Evolutionary conservation across 140 eudicot species (phyloP).

Genomic region (Anethum foeniculum): DNA sequence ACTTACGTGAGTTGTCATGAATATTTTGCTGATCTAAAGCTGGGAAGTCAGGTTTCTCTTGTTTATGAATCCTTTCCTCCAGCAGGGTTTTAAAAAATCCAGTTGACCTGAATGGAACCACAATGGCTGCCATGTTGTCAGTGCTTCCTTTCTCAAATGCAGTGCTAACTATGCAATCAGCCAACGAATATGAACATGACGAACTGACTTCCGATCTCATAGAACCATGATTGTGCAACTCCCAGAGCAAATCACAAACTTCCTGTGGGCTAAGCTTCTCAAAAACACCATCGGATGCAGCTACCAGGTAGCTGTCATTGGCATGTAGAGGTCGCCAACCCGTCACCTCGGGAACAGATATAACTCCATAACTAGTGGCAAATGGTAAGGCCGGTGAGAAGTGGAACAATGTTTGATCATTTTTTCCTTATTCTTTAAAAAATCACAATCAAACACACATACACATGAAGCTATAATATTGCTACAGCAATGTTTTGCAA

Average conservation of each 20-base stretch:
- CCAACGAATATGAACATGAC: constrained; percentile 62
- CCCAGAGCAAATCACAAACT: constrained; percentile 81
- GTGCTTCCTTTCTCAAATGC: constrained; percentile 72
- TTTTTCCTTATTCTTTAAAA: neutral
- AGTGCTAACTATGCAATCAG: constrained; percentile 77
- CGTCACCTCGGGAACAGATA: constrained; percentile 77
- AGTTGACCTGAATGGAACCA: constrained; percentile 51
- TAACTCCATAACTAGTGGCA: constrained; percentile 73
- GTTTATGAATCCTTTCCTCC: constrained; percentile 15
- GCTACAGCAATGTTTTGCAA: neutral
- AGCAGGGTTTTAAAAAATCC: constrained; percentile 18
- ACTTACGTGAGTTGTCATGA: constrained; percentile 41
- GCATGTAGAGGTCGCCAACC: constrained; percentile 66
- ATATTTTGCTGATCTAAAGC: constrained; percentile 29
- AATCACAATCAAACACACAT: neutral
- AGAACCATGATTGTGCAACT: constrained; percentile 35
- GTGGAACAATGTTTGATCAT: neutral
- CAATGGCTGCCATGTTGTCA: constrained; percentile 83
- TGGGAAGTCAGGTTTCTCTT: constrained; percentile 12
- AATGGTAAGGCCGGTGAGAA: constrained; percentile 19
- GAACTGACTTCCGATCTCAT: constrained; percentile 33
- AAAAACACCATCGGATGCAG: constrained; percentile 84
- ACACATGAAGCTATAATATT: neutral
- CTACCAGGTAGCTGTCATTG: constrained; percentile 80
- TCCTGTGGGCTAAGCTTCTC: constrained; percentile 73